Evolutionary conservation across 306 rosid genomes (phyloP), one percentile per base, ranked within the genome.

Genomic region (Cercis canadensis): DNA sequence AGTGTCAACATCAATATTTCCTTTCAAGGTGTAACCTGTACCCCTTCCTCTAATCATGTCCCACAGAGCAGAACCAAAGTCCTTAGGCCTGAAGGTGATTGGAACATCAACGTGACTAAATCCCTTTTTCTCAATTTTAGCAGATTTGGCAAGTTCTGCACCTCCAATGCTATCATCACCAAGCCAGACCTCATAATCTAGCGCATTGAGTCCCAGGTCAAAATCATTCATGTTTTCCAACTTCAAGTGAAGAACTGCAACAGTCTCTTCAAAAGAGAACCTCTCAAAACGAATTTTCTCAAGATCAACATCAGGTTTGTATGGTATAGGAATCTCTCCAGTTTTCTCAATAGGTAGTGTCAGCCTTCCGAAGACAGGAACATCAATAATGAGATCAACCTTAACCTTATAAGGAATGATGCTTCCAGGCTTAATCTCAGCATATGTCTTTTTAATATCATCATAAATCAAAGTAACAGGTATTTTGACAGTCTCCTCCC

Each of bases 41-140:
- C 99, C 97, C 76, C n/a, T 85, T 70, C 97, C 99, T 73, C 99
- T 87, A 16, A 95, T 91, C 93, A 95, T 95, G 75, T 91, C 96
- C 99, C 99, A 95, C 13, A 95, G 66, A 1, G 97, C 99, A 72
- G 96, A 91, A 19, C 99, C 97, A 17, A 89, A 86, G 66, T 91
- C 97, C 88, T 95, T 89, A 2, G 97, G 99, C 87, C 83, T 87
- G 74, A 95, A 95, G 77, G 92, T 87, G 59, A 95, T 76, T 5
- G 99, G 99, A 62, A 91, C 17, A 31, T 89, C 92, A 24, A 95
- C 78, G 57, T 80, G 73, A 67, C 43, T 70, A 49, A 86, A 66
- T 13, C 92, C 97, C 40, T 68, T 83, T 60, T 89, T 92, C 62
- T 66, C 83, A 69, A 95, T 72, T 39, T 86, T 87, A 6, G 89